Evolutionary conservation across 495 filamentous ascomycete genomes (phyloP), one percentile per base, ranked within the genome.

Genomic region (Hypoxylon fuscum): DNA sequence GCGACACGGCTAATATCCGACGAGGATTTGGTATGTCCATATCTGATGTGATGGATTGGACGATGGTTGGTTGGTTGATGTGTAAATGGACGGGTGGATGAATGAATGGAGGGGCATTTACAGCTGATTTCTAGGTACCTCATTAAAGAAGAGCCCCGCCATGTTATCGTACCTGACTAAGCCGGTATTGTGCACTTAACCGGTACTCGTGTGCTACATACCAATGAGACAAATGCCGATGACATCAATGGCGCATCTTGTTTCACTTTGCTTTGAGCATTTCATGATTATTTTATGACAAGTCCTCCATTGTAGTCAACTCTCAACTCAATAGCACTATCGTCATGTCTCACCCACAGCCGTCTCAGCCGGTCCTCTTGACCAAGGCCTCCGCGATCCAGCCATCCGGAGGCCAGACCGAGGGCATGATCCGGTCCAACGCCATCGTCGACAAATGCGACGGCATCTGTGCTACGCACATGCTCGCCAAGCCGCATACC

Each of bases 401-500:
- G 9, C 51, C 43, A 37, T 69, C 66, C 0, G 66, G 66, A 3
- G 78, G 68, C 2, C 82, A 85, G 53, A 85, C 83, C 0, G 76
- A 79, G 29, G 82, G 82, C 34, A 85, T 86, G 81, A 77, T 80
- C 37, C 69, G 81, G 4, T 78, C 81, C 43, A 79, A 78, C 37
- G 83, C 83, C 5, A 80, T 86, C 59, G 73, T 78, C 15, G 74
- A 78, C 37, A 74, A 79, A 54, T 79, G 74, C 20, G 75, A 80
- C 40, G 74, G 74, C 20, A 67, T 85, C 34, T 83, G 80, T 59
- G 67, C 61, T n/a, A 44, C 63, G 68, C 74, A 79, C 21, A 85
- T 85, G 83, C 79, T 83, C 12, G 80, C 83, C 14, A 77, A 79
- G 40, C 82, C 82, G 2, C 82, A 81, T 60, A 79, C 78, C 3